Conservation (phyloP, 2,329 filamentous ascomycete genomes). For the Aspergillus pseudoviridinutans region DNA sequence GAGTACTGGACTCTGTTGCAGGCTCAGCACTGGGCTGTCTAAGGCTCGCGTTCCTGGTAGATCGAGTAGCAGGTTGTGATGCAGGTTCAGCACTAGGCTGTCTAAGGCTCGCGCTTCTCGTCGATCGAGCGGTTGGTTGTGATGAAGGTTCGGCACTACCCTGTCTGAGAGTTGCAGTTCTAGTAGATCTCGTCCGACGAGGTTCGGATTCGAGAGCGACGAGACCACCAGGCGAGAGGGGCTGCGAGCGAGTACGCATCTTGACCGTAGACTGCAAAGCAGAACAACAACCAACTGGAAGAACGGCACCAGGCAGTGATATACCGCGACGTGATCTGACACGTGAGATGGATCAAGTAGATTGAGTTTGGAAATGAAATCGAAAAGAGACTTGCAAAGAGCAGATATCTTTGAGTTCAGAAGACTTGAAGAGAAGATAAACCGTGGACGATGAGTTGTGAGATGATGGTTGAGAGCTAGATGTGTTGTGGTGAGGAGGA, state of each 20-base stretch:
- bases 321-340: not conserved
- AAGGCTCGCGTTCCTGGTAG: not conserved
- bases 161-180: slow-evolving; percentile 12
- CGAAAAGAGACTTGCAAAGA: not conserved
- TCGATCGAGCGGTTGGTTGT: not conserved
- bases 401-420: not conserved
- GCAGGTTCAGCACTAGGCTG: slow-evolving; percentile 7
- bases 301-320: not conserved
- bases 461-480: not conserved
- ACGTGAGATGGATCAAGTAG: not conserved
- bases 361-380: not conserved
- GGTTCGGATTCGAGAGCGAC: slow-evolving; percentile 26
- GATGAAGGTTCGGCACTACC: slow-evolving; percentile 6
- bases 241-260: slow-evolving; percentile 40
- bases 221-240: slow-evolving; percentile 31
- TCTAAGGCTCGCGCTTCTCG: slow-evolving; percentile 13
- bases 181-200: slow-evolving; percentile 19
- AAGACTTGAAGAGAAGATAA: not conserved
- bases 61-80: slow-evolving; percentile 8
- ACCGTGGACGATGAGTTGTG: not conserved
- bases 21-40: not conserved
- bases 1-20: slow-evolving; percentile 1
- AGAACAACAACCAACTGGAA: slow-evolving; percentile 1
- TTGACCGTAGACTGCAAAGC: slow-evolving; percentile 8
- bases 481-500: slow-evolving; percentile 4